These are phyloP conservation scores for Tetracladium maxilliforme DNA, from an alignment of 2,329 filamentous ascomycete genomes.

Conservation along the genomic window DNA sequence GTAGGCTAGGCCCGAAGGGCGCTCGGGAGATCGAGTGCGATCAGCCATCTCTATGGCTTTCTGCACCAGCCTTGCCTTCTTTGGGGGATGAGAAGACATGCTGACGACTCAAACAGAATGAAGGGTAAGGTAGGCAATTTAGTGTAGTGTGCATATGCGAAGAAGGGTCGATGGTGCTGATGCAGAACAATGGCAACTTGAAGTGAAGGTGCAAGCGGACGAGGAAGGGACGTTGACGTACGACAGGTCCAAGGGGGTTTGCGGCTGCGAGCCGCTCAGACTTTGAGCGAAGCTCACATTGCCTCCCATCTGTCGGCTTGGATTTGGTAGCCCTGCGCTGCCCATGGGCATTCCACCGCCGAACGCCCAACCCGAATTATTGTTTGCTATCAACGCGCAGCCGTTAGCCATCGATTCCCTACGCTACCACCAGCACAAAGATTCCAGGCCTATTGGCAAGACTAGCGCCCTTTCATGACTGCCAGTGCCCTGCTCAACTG, in stretches of 20 bases:
- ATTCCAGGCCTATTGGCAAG: constrained; percentile 1
- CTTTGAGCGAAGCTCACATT: constrained; percentile 54
- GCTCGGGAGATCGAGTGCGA: no score
- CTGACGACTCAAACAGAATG: no score
- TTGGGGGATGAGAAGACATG: no score
- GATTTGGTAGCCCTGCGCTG: constrained; percentile 34
- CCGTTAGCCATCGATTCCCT: constrained; percentile 20
- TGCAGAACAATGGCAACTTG: background rate
- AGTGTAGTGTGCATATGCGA: no score
- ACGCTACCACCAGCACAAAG: constrained; percentile 8
- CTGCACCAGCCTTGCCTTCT: no score
- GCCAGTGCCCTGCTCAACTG: no score
- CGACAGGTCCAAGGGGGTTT: constrained; percentile 48
- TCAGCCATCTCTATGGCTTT: no score
- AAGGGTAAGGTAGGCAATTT: no score
- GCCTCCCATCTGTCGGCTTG: constrained; percentile 36
- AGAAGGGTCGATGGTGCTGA: no score
- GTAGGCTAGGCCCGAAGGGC: no score
- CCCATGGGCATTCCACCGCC: constrained; percentile 47
- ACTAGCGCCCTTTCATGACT: no score
- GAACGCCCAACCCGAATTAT: constrained; percentile 41
- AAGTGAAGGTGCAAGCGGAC: background rate
- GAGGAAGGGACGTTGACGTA: no score
- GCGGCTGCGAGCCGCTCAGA: constrained; percentile 41
- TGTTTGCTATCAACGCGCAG: constrained; percentile 21